A percentile compares a stretch with the other conserved stretches of the same genome.
Evolutionary conservation across 2,329 filamentous ascomycete species (phyloP).

Genomic region (Didymella lethalis): DNA sequence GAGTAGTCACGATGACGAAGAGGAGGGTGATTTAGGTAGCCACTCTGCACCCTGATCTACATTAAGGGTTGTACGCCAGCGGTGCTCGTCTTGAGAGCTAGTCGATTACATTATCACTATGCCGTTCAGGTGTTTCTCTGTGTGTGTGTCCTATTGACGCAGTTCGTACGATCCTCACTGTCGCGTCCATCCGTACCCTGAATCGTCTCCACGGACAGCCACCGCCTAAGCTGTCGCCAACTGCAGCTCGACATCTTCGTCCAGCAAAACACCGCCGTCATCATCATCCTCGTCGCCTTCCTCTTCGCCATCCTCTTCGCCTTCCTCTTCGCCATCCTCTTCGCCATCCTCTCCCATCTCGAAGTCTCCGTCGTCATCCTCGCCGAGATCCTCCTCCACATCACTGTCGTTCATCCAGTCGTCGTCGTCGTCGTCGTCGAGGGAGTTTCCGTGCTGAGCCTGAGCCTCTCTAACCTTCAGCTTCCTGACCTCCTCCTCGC

Average conservation of each 20-base stretch:
- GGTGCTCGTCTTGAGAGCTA: not conserved
- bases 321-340: slow-evolving; percentile 13
- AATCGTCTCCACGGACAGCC: not conserved
- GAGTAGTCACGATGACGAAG: no score
- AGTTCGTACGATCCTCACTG: not conserved
- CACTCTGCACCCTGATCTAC: no score
- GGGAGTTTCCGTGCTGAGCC: not conserved
- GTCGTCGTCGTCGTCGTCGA: slow-evolving; percentile 12
- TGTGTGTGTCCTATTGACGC: not conserved
- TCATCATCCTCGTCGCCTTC: slow-evolving; percentile 13
- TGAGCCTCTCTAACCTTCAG: slow-evolving; percentile 8
- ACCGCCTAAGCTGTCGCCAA: not conserved
- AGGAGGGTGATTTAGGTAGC: no score
- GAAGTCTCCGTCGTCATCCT: slow-evolving; percentile 10
- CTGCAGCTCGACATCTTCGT: slow-evolving; percentile 5
- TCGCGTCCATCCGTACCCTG: not conserved
- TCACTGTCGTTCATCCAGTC: slow-evolving; percentile 19
- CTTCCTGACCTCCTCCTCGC: slow-evolving; percentile 16
- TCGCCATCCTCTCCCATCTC: slow-evolving; percentile 16
- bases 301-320: no score
- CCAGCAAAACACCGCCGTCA: slow-evolving; percentile 3
- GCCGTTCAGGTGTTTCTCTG: not conserved
- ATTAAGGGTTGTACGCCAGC: not conserved
- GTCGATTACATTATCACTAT: not conserved
- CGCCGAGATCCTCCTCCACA: slow-evolving; percentile 21